Conservation (phyloP, 2,329 filamentous ascomycete genomes). For the Cladophialophora exuberans region DNA sequence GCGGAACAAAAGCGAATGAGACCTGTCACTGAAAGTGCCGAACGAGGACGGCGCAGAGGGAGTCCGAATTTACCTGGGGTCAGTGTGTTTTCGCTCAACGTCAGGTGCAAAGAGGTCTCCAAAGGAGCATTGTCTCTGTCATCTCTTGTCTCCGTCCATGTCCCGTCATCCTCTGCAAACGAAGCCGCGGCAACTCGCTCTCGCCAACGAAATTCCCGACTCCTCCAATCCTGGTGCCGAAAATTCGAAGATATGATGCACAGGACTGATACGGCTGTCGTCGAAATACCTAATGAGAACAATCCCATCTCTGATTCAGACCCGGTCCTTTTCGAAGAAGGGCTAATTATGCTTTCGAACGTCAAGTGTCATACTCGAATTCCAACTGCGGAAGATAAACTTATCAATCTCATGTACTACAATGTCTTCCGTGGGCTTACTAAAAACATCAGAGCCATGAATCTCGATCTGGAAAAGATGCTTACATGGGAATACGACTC, state of each 20-base stretch:
- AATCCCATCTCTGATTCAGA: constrained; percentile 1
- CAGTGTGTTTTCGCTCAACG: constrained; percentile 8
- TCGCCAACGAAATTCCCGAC: neutral
- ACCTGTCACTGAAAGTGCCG: neutral
- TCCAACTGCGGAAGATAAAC: constrained; percentile 33
- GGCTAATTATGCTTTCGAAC: neutral
- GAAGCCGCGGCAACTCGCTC: neutral
- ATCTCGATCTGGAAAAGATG: constrained; percentile 23
- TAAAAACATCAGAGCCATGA: constrained; percentile 36
- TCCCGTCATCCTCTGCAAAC: neutral
- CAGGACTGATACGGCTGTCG: neutral
- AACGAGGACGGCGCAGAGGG: neutral
- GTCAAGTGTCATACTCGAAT: constrained; percentile 1
- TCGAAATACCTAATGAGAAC: neutral
- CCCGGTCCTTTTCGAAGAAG: constrained; percentile 14
- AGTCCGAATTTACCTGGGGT: constrained; percentile 2
- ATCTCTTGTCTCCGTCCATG: constrained; percentile 4
- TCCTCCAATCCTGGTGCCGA: constrained; percentile 14
- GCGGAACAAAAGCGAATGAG: constrained; percentile 9
- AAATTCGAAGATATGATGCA: constrained; percentile 11
- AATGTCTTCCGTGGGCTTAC: constrained; percentile 41
- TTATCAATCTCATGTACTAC: constrained; percentile 39
- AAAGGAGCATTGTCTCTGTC: neutral
- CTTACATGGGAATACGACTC: constrained; percentile 5
- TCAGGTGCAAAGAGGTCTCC: neutral